Percentiles rank a stretch among this genome's conserved stretches.
Conservation (phyloP, 257 asterid genomes). For the Euphrasia confusa region DNA sequence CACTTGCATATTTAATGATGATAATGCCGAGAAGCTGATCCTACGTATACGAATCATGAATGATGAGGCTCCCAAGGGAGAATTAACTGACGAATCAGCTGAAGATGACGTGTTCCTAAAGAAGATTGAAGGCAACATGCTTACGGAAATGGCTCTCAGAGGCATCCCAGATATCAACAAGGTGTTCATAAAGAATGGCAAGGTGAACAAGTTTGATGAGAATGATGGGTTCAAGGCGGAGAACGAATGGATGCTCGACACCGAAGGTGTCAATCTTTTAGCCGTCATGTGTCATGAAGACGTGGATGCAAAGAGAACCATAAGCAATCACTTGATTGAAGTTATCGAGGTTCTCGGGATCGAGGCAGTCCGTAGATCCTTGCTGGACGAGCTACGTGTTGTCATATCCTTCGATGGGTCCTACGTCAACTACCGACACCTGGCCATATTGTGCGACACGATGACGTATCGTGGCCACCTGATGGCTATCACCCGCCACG, state of each 20-base stretch:
- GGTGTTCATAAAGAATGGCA: slow-evolving; percentile 82
- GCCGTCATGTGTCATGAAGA: slow-evolving; percentile 97
- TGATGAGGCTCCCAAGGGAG: slow-evolving; percentile 98
- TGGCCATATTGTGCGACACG: slow-evolving; percentile 95
- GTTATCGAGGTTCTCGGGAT: slow-evolving; percentile 97
- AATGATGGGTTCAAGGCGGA: slow-evolving; percentile 84
- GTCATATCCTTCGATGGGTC: slow-evolving; percentile 99
- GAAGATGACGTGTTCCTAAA: slow-evolving; percentile 98
- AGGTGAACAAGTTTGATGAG: slow-evolving; percentile 70
- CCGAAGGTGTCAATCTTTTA: slow-evolving; percentile 94
- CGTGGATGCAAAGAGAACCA: slow-evolving; percentile 84
- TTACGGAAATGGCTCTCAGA: slow-evolving; percentile 96
- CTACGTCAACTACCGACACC: slow-evolving; percentile 87
- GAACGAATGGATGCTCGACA: slow-evolving; percentile 96
- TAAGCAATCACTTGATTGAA: slow-evolving; percentile 97
- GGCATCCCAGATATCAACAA: slow-evolving; percentile 98
- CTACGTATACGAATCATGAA: slow-evolving; percentile 99
- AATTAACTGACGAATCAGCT: slow-evolving; percentile 72
- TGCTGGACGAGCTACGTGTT: slow-evolving; percentile 93
- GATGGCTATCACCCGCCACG: slow-evolving; percentile 99
- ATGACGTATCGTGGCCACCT: slow-evolving; percentile 99
- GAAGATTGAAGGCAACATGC: slow-evolving; percentile 97
- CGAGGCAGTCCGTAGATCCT: slow-evolving; percentile 90
- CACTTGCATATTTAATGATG: slow-evolving; percentile 91
- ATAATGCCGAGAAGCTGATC: slow-evolving; percentile 92